Base-by-base conservation (phyloP, 441 rosid species). In the Populus hybrid region DNA sequence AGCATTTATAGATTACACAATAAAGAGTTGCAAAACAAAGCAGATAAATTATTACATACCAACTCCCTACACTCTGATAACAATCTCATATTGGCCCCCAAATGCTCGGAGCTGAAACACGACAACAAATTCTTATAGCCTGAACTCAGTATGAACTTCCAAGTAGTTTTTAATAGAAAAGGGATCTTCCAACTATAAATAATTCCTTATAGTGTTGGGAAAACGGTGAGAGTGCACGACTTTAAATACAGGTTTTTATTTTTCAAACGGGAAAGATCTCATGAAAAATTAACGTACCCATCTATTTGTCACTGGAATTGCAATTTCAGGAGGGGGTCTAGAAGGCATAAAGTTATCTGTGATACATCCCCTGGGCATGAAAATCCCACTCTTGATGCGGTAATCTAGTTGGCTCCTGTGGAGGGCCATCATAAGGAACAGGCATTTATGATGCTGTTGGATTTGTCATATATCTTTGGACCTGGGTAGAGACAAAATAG, bases 71-170 rank as follows among this genome's bases (percentile, higher is more conserved):
- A 46, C 67, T 66, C 67, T 42, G 19, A 12, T 53, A 21, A 71
- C 36, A 79, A 40, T n/a, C 72, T 90, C 86, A 90, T 85, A 94
- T 84, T 28, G 94, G 92, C 71, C 76, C 86, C 96, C 96, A 91
- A 46, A 75, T 75, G 75, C 82, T 76, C 61, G 88, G 85, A 80
- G 84, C 91, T 89, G 88, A 80, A 83, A 79, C 53, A 79, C 35
- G 73, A 57, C 36, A 65, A n/a, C 67, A 65, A 46, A 61, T 59
- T 3, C 26, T 32, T 68, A 21, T 14, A 68, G 71, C 40, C 11
- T 34, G 3, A 16, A 68, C 7, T 68, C n/a, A 16, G 2, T 5
- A 32, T 14, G 18, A 68, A 4, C 71, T 9, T 63, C 67, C 5
- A 19, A 21, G n/a, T 21, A 21, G 28, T 21, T 24, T 24, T 63